Base-by-base conservation (phyloP, 257 asterid genomes). In the Vinca minor region DNA sequence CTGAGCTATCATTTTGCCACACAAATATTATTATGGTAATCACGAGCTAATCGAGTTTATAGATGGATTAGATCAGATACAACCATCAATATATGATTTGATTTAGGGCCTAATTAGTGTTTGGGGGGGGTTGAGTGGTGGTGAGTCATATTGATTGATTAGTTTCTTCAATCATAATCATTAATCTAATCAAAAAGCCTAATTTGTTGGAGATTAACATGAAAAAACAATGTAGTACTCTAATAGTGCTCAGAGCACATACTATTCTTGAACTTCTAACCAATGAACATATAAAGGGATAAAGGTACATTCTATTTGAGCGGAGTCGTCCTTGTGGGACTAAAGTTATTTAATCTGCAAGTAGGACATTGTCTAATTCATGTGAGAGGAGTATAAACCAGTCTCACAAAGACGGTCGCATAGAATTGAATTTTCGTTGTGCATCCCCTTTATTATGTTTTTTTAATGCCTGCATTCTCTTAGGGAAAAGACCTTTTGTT, bases 171-270 rank as follows among this genome's bases (percentile, higher is more conserved):
- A 54, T 14, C 44, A 41, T 21, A 66, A 52, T 48, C 63, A 53
- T 67, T n/a, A 41, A 62, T 62, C 58, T 63, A 63, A 49, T 57
- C 64, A 67, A 69, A n/a, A 77, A 73, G 75, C 78, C 76, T 73
- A 73, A 64, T 50, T 66, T 39, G 34, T 69, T 69, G 82, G 78
- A 70, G 78, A 73, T 50, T 47, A 62, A 68, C 59, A 42, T 32
- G n/a, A n/a, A 50, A 71, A 62, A 44, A 35, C 18, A 55, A n/a
- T 44, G 25, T 34, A n/a, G 60, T 55, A n/a, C 52, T 14, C 36
- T 50, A 39, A n/a, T 49, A 67, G 35, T 8, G 50, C 52, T 20
- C 59, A 50, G n/a, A 68, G 21, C 5, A 46, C 41, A 20, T 20
- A 42, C 63, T 23, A 48, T 28, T 64, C 44, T 53, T 54, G n/a